Conservation (phyloP, 2,329 filamentous ascomycete species). For the Microsporum audouinii region DNA sequence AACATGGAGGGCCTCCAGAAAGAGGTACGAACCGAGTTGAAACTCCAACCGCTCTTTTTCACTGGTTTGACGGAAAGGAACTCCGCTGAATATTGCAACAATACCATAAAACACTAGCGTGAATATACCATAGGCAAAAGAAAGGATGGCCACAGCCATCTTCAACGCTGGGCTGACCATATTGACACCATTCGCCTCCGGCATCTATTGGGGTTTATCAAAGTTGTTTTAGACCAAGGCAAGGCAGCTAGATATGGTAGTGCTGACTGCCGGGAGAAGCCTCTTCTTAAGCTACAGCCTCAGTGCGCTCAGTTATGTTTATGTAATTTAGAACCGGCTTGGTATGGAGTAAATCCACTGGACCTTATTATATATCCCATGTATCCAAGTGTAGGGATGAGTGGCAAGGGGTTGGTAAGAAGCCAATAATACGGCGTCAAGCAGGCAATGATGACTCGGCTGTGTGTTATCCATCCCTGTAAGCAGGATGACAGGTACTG, state of each 20-base stretch:
- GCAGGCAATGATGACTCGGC: neutral
- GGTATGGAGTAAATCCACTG: neutral
- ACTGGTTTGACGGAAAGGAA: slow-evolving; percentile 27
- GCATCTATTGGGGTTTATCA: neutral
- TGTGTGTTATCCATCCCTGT: neutral
- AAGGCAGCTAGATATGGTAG: neutral
- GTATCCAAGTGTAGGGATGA: neutral
- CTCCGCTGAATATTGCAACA: slow-evolving; percentile 23
- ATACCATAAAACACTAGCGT: slow-evolving; percentile 25
- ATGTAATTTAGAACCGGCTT: too few relatives aligned
- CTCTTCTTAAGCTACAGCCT: too few relatives aligned
- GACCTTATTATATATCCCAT: neutral
- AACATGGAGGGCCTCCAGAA: neutral
- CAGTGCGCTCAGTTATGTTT: too few relatives aligned
- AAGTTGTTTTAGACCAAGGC: neutral
- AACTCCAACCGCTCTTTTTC: slow-evolving; percentile 33
- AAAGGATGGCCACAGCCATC: slow-evolving; percentile 14
- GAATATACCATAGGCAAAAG: slow-evolving; percentile 28
- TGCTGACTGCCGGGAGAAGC: too few relatives aligned
- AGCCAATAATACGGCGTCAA: neutral
- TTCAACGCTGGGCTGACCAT: slow-evolving; percentile 12
- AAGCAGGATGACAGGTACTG: neutral
- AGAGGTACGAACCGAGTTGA: slow-evolving; percentile 27
- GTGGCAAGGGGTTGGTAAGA: neutral
- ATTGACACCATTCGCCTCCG: neutral